These are phyloP conservation scores for Oryza meridionalis DNA, from an alignment of 176 grass and related monocot species.

Conservation along the genomic window DNA sequence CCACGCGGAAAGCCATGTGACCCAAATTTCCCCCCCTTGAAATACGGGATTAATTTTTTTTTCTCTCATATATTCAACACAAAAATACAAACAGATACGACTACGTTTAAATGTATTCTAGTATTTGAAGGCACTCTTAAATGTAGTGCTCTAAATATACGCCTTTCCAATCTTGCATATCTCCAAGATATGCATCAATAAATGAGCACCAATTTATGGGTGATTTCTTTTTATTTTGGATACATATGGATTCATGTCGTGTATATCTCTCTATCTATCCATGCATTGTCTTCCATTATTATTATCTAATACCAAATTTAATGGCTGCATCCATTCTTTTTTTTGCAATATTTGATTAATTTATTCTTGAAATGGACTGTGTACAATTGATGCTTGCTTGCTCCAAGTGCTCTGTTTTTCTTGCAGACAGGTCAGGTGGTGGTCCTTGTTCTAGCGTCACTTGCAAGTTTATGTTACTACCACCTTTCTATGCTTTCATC, in stretches of 20 bases:
- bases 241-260: neutral
- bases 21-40: neutral
- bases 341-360: neutral
- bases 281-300: neutral
- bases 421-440: constrained; percentile 11
- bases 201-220: neutral
- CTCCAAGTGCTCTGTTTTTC: neutral
- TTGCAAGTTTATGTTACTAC: constrained; percentile 21
- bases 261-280: too few species aligned
- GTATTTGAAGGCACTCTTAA: neutral
- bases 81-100: neutral
- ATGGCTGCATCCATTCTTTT: neutral
- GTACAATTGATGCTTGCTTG: constrained; percentile 31
- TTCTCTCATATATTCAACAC: neutral
- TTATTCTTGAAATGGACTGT: neutral
- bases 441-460: constrained; percentile 37
- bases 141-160: neutral
- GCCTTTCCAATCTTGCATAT: neutral
- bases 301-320: neutral
- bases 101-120: neutral
- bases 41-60: neutral
- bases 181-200: neutral
- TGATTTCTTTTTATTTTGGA: neutral
- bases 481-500: constrained; percentile 16
- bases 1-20: constrained; percentile 31